Evolutionary conservation across 371 early-diverging fungal genomes (phyloP).

Genomic region (Rhizopus sp.): DNA sequence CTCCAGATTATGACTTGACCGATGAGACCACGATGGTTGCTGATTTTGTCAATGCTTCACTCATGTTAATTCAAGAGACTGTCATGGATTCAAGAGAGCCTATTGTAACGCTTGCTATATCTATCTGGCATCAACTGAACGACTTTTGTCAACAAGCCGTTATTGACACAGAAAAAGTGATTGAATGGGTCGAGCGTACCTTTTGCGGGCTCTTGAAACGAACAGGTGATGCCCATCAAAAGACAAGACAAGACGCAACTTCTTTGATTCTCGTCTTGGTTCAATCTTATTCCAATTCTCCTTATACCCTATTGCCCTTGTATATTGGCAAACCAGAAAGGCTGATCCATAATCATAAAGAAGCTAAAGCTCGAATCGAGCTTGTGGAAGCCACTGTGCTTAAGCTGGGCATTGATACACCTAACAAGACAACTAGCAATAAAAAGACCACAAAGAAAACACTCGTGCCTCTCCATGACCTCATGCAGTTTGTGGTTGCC

Average conservation of each 20-base stretch:
- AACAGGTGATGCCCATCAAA: constrained; percentile 62
- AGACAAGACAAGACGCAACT: constrained; percentile 53
- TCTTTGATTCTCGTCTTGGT: constrained; percentile 57
- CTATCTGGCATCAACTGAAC: constrained; percentile 59
- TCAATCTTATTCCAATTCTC: constrained; percentile 49
- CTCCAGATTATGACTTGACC: constrained; percentile 3
- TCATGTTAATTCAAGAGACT: constrained; percentile 60
- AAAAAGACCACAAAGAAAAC: constrained; percentile 17
- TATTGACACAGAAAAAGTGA: constrained; percentile 29
- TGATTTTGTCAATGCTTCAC: constrained; percentile 54
- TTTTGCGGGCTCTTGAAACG: constrained; percentile 60
- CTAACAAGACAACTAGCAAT: constrained; percentile 3
- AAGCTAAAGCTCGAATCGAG: constrained; percentile 50
- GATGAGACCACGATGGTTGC: background rate
- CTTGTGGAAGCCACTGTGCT: constrained; percentile 53
- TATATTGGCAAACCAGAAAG: constrained; percentile 48
- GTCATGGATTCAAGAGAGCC: constrained; percentile 70
- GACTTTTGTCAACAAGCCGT: constrained; percentile 19
- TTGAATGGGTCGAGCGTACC: constrained; percentile 53
- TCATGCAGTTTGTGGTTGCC: constrained; percentile 63
- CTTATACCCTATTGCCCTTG: constrained; percentile 56
- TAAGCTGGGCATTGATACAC: constrained; percentile 43
- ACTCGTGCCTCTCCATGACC: constrained; percentile 33
- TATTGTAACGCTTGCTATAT: constrained; percentile 47
- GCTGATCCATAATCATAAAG: constrained; percentile 37